Base-by-base conservation (phyloP, 495 filamentous ascomycete species). In the Lentithecium fluviatile region DNA sequence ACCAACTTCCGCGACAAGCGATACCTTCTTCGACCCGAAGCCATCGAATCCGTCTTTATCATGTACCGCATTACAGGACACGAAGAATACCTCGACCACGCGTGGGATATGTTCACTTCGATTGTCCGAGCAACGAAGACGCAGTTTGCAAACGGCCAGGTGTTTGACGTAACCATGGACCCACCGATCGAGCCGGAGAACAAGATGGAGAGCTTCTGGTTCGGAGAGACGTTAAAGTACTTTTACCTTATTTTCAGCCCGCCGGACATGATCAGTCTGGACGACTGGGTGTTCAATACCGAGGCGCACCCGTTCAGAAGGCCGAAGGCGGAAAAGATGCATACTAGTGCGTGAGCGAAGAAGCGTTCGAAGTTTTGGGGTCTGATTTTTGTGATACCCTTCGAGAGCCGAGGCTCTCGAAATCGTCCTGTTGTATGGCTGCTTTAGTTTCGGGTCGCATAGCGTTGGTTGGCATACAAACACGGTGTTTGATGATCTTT, bases 151-250 rank as follows among this genome's bases (percentile, higher is more conserved):
- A 78, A 80, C 69, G 76, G 80, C 15, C 80, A 80, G 10, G 68
- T 85, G 21, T 36, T 69, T 1, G 70, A 73, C 51, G 64, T 69
- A 11, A 70, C 67, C 13, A 54, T 55, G 6, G 25, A 45, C 17
- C 46, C 45, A 45, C 11, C 12, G 5, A 32, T 19, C 8, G 21
- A 55, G 32, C 69, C 72, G 10, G 46, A 56, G 8, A 75, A 83
- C 58, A 69, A 68, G 15, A 81, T 80, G 75, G 76, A 81, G 66
- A 74, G 77, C 45, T 90, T 88, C 70, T 88, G 85, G 84, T 72
- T 86, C 34, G 83, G 84, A 12, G 88, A 92, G 77, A 88, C 88
- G 38, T 69, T 92, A 52, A 92, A 92, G 71, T 92, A 92, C 64
- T 91, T 89, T 65, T 92, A 89, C 69, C 74, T 91, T 17, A 78